These are phyloP conservation scores for Talaromyces adpressus DNA, from an alignment of 495 filamentous ascomycete species.

Conservation along the genomic window DNA sequence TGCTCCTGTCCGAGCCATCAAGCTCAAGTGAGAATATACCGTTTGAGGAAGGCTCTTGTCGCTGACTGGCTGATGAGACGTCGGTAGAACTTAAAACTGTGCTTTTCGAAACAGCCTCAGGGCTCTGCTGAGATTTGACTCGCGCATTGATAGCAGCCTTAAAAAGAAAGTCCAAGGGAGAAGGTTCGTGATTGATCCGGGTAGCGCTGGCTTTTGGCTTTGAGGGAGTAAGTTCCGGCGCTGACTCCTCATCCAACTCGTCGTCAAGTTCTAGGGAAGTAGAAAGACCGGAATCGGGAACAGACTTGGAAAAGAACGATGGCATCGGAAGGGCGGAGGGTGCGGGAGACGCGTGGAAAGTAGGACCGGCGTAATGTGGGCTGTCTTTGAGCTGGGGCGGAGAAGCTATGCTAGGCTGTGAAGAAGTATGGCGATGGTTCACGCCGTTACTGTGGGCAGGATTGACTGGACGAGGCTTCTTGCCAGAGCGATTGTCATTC, in stretches of 20 bases:
- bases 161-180: constrained; percentile 84
- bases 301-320: constrained; percentile 79
- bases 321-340: constrained; percentile 90
- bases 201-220: constrained; percentile 24
- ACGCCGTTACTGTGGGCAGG: constrained; percentile 17
- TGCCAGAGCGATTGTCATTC: constrained; percentile 23
- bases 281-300: constrained; percentile 48
- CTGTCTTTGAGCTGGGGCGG: constrained; percentile 42
- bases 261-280: constrained; percentile 32
- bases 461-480: constrained; percentile 27
- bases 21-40: constrained; percentile 63
- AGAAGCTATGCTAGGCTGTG: constrained; percentile 26
- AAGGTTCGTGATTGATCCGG: constrained; percentile 44
- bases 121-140: constrained; percentile 33
- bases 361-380: constrained; percentile 80
- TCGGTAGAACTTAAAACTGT: constrained; percentile 29
- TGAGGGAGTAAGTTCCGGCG: constrained; percentile 31
- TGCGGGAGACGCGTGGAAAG: constrained; percentile 91
- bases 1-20: constrained; percentile 41
- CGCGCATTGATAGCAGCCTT: constrained; percentile 69
- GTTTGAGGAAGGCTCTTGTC: constrained; percentile 31
- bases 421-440: constrained; percentile 26
- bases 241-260: constrained; percentile 25
- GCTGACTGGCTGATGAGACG: constrained; percentile 18
- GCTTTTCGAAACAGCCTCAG: constrained; percentile 31